Percentiles rank a stretch among this genome's conserved stretches.
Evolutionary conservation across 352 stramenopile species (phyloP).

Genomic region (Globisporangium okanoganense): DNA sequence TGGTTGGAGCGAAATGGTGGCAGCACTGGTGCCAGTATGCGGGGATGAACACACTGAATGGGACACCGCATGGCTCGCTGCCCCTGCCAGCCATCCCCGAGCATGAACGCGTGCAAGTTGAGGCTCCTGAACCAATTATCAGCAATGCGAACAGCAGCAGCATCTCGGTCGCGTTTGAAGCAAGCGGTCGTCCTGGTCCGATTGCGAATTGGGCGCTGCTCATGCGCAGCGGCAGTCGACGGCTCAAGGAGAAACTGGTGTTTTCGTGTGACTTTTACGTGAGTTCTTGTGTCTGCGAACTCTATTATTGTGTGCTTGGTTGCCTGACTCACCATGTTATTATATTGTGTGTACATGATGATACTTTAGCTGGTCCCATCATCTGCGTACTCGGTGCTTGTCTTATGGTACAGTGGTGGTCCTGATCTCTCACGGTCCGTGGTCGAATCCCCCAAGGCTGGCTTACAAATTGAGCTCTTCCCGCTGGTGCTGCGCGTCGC

Average conservation of each 20-base stretch:
- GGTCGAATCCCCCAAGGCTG: conserved; percentile 30
- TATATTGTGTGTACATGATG: conserved; percentile 4
- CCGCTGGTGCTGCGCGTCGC: conserved; percentile 75
- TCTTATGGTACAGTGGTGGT: conserved; percentile 76
- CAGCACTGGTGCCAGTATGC: conserved; percentile 77
- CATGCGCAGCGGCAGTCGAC: conserved; percentile 65
- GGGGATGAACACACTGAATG: conserved; percentile 55
- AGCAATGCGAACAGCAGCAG: background rate
- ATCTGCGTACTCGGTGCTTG: conserved; percentile 57
- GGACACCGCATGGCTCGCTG: conserved; percentile 54
- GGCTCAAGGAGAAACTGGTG: conserved; percentile 72
- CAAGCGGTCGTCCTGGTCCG: conserved; percentile 43
- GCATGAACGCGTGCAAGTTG: conserved; percentile 4
- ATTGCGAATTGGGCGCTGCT: conserved; percentile 81
- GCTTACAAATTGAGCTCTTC: conserved; percentile 71
- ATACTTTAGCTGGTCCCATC: conserved; percentile 56
- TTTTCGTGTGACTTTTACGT: conserved; percentile 77
- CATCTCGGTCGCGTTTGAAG: background rate
- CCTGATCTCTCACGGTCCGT: conserved; percentile 60
- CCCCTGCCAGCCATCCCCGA: conserved; percentile 45
- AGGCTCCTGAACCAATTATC: background rate
- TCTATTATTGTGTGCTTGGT: background rate
- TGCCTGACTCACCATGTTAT: background rate
- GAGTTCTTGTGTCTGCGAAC: conserved; percentile 19
- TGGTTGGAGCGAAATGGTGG: conserved; percentile 76